A percentile compares a stretch with the other conserved stretches of the same genome.
phyloP scores from a whole-genome alignment of 78 protist genomes.

The Polysphondylium violaceum region DNA sequence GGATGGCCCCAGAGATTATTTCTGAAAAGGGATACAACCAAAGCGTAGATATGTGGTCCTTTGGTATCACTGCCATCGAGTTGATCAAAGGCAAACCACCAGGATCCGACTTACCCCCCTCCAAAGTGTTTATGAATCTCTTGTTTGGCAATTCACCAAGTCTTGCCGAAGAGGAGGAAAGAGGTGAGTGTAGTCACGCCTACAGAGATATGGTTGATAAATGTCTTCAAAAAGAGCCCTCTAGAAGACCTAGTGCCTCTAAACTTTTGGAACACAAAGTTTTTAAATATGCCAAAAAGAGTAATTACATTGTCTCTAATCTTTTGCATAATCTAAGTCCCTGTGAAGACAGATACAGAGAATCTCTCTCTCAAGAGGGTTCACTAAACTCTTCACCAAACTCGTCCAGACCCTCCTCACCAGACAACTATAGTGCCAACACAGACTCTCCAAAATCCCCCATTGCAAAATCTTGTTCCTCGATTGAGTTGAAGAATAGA shows the following conservation, averaged over 20 bases:
- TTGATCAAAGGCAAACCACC: slow-evolving; percentile 69
- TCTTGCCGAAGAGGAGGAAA: slow-evolving; percentile 37
- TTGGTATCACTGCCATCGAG: slow-evolving; percentile 75
- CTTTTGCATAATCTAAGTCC: slow-evolving; percentile 12
- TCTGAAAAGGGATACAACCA: slow-evolving; percentile 62
- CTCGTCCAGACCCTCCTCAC: slow-evolving; percentile 13
- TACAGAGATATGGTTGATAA: slow-evolving; percentile 66
- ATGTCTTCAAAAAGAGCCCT: slow-evolving; percentile 48
- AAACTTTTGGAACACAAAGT: slow-evolving; percentile 60
- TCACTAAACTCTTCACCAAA: not conserved
- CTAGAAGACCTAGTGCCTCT: slow-evolving; percentile 36
- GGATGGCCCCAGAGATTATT: slow-evolving; percentile 92
- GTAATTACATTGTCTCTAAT: slow-evolving; percentile 10
- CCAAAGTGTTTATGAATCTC: slow-evolving; percentile 58
- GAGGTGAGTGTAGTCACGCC: slow-evolving; percentile 1
- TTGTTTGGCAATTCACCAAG: slow-evolving; percentile 47
- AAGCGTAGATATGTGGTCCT: slow-evolving; percentile 69
- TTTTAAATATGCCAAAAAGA: slow-evolving; percentile 46
- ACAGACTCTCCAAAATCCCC: not conserved
- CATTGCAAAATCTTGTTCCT: not conserved
- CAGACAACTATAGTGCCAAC: not conserved
- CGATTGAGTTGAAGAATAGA: slow-evolving; percentile 5
- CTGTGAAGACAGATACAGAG: slow-evolving; percentile 47
- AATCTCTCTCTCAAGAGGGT: not conserved
- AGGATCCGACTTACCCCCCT: slow-evolving; percentile 54